Percentiles rank a stretch among this genome's conserved stretches.
These are phyloP conservation scores for Cladosporium sp. DNA, from an alignment of 2,329 filamentous ascomycete genomes.

Conservation along the genomic window DNA sequence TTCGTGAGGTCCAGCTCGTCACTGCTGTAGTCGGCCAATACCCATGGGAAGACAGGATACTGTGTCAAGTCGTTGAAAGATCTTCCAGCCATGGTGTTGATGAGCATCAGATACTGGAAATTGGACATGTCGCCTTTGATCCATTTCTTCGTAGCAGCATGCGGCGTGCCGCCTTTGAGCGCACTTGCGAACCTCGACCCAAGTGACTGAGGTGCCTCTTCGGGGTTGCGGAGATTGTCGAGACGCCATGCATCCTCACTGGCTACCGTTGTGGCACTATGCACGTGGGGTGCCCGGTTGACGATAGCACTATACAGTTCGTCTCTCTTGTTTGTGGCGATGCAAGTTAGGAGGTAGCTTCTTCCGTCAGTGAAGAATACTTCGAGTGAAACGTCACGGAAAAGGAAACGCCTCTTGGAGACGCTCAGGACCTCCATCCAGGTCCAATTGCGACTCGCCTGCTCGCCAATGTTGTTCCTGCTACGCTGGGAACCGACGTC, in stretches of 20 bases:
- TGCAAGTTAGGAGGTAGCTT: conserved; percentile 86
- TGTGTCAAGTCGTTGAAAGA: conserved; percentile 98
- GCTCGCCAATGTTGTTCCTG: conserved; percentile 50
- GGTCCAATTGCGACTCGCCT: conserved; percentile 84
- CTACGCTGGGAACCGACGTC: conserved; percentile 56
- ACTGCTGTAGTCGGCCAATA: conserved; percentile 91
- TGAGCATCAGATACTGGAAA: conserved; percentile 97
- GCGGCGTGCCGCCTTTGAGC: conserved; percentile 77
- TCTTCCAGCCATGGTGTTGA: conserved; percentile 94
- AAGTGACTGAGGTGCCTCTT: conserved; percentile 61
- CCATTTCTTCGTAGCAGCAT: conserved; percentile 85
- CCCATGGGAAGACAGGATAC: conserved; percentile 97
- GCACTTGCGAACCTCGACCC: conserved; percentile 88
- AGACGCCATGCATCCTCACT: conserved; percentile 89
- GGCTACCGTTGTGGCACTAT: conserved; percentile 53
- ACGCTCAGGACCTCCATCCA: conserved; percentile 94
- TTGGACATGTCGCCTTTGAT: conserved; percentile 93
- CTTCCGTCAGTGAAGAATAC: conserved; percentile 95
- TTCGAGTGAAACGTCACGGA: conserved; percentile 93
- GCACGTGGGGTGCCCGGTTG: conserved; percentile 72
- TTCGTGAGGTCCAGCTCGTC: conserved; percentile 84
- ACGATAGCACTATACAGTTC: conserved; percentile 74
- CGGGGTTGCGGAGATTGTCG: conserved; percentile 69
- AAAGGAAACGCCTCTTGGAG: conserved; percentile 90
- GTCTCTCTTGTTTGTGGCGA: conserved; percentile 68